These are phyloP conservation scores for Citrullus mucosospermus DNA, from an alignment of 306 rosid species.

Conservation along the genomic window DNA sequence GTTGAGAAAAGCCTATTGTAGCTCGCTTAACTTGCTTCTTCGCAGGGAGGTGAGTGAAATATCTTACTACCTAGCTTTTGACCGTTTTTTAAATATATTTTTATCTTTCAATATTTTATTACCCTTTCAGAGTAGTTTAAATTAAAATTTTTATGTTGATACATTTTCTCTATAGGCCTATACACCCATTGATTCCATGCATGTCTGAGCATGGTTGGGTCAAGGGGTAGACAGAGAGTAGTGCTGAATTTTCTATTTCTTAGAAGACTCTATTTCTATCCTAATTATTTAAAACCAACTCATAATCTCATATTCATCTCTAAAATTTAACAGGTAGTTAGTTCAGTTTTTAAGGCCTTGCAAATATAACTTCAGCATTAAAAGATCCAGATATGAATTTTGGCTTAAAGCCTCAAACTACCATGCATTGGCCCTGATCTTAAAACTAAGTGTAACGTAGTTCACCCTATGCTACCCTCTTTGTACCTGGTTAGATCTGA, in stretches of 20 bases:
- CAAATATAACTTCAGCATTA: background rate
- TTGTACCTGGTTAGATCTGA: background rate
- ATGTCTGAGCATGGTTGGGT: background rate
- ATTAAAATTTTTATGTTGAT: background rate
- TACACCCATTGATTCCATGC: background rate
- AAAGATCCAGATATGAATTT: background rate
- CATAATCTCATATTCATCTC: background rate
- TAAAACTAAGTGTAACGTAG: background rate
- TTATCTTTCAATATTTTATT: background rate
- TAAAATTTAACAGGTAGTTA: background rate
- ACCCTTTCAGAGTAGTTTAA: background rate
- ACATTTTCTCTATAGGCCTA: background rate
- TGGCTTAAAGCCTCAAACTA: background rate
- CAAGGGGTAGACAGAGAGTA: background rate
- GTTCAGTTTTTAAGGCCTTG: background rate
- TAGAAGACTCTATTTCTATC: background rate
- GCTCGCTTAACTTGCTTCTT: constrained; percentile 88
- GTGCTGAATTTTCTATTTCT: background rate
- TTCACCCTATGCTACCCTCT: background rate
- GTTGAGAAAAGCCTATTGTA: constrained; percentile 70
- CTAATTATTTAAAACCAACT: background rate
- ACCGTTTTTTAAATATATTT: too few relatives aligned
- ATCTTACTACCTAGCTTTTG: background rate
- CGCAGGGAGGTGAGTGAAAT: constrained; percentile 69
- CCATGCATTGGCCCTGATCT: background rate